Evolutionary conservation across 2,329 filamentous ascomycete species (phyloP), one percentile per base, ranked within the genome.

Genomic region (Coniochaeta prunicola): DNA sequence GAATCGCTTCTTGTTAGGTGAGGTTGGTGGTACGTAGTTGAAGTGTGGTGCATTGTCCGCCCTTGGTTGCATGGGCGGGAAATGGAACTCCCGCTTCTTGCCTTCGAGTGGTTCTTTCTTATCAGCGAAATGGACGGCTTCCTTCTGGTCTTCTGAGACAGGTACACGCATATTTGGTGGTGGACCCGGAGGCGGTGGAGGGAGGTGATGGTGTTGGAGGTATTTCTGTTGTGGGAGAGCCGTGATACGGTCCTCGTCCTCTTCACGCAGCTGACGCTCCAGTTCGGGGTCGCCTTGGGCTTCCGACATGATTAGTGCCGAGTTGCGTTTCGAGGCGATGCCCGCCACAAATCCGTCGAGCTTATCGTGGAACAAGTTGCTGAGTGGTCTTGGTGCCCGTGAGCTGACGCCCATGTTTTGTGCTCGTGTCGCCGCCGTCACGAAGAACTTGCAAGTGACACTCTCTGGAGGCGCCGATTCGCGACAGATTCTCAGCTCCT

Each of bases 391-490:
- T 57, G 84, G 78, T 59, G 73, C 84, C 68, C 75, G 78, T 45
- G 70, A 64, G 7, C 66, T 67, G 53, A 68, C 62, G 24, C 59
- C 63, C 53, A 67, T 60, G 62, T 65, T 66, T 21, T 68, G 72
- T 57, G 75, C 73, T 57, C 87, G 78, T 64, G 89, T 88, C 8
- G 91, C 83, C 1, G 88, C 85, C 0, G 93, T 97, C 64, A 97
- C 90, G 74, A 91, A 97, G 78, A 97, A 97, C 71, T 96, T 92
- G 77, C 92, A 97, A 26, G 90, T 90, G 9, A 97, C 90, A 31
- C 90, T 89, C 69, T 94, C 91, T 0, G 90, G 89, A 1, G 93
- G 93, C 10, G 93, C 92, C 56, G 86, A 88, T 72, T 97, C 91
- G 66, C 91, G 85, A 74, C 93, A 96, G 67, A 97, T 96, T 54